These are phyloP conservation scores for Dioscorea cayenensis DNA, from an alignment of 116 monocot genomes.

Conservation along the genomic window DNA sequence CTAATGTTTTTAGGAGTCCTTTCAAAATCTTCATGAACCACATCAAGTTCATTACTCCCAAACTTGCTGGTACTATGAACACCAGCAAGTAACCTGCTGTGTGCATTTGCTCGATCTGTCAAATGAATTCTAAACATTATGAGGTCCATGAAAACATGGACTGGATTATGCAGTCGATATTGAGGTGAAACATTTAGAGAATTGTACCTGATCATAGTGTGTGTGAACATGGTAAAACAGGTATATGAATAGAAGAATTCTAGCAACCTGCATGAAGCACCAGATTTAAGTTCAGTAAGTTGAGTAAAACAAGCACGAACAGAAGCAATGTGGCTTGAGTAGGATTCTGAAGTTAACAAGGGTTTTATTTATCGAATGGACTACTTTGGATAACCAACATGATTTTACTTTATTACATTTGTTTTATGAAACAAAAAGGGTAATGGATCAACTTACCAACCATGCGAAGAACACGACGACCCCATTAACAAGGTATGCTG, in stretches of 20 bases:
- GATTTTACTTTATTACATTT: too few species aligned
- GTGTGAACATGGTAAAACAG: constrained; percentile 76
- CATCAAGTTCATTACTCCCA: constrained; percentile 67
- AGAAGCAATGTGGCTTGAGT: too few species aligned
- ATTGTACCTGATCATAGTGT: constrained; percentile 69
- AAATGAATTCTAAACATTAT: neutral
- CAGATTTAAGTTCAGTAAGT: too few species aligned
- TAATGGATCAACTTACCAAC: constrained; percentile 40
- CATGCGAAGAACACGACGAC: constrained; percentile 55
- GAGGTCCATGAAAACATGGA: neutral
- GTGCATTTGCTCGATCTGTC: constrained; percentile 59
- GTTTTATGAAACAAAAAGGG: neutral
- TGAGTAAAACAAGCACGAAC: too few species aligned
- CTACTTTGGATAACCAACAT: too few species aligned
- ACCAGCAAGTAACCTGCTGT: constrained; percentile 46
- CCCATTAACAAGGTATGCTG: constrained; percentile 65
- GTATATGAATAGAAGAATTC: constrained; percentile 73
- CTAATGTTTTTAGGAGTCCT: constrained; percentile 64
- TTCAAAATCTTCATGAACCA: constrained; percentile 80
- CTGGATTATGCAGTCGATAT: neutral
- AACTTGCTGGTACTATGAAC: constrained; percentile 30
- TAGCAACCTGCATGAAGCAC: constrained; percentile 51
- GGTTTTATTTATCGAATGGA: too few species aligned
- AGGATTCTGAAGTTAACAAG: too few species aligned
- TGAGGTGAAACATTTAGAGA: neutral